These are phyloP conservation scores for Carnegiea gigantea DNA, from an alignment of 179 eudicot genomes.

Conservation along the genomic window DNA sequence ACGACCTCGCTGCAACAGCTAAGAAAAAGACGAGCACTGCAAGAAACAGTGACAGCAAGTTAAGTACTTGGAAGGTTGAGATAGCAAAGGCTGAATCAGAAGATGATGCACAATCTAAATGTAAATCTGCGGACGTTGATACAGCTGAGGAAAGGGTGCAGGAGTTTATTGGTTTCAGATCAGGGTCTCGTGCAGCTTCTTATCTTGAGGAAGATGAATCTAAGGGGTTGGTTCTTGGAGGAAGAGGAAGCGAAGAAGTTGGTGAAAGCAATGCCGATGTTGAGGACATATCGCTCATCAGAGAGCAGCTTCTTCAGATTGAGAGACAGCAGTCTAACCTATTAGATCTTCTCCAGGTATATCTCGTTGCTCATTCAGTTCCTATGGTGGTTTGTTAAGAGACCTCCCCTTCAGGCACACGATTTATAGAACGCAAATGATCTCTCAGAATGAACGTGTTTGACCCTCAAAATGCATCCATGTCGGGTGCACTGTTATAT, in stretches of 20 bases:
- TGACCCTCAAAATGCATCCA: not conserved
- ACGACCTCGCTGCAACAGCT: conserved; percentile 12
- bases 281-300: conserved; percentile 66
- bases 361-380: not conserved
- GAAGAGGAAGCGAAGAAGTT: conserved; percentile 43
- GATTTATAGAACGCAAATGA: too few relatives aligned
- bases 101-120: conserved; percentile 27
- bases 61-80: conserved; percentile 33
- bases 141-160: conserved; percentile 16
- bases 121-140: conserved; percentile 26
- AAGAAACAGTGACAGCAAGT: conserved; percentile 30
- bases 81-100: conserved; percentile 30
- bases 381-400: not conserved
- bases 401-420: not conserved
- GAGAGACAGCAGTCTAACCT: conserved; percentile 78
- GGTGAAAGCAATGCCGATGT: conserved; percentile 45
- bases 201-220: conserved; percentile 32
- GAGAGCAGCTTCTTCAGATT: conserved; percentile 82
- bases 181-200: conserved; percentile 49
- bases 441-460: not conserved
- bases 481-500: not conserved
- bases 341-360: conserved; percentile 78
- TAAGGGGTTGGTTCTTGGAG: conserved; percentile 23
- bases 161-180: conserved; percentile 31
- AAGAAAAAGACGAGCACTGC: conserved; percentile 31